phyloP scores from a whole-genome alignment of 495 filamentous ascomycete genomes.

The Penicillium samsonianum region DNA sequence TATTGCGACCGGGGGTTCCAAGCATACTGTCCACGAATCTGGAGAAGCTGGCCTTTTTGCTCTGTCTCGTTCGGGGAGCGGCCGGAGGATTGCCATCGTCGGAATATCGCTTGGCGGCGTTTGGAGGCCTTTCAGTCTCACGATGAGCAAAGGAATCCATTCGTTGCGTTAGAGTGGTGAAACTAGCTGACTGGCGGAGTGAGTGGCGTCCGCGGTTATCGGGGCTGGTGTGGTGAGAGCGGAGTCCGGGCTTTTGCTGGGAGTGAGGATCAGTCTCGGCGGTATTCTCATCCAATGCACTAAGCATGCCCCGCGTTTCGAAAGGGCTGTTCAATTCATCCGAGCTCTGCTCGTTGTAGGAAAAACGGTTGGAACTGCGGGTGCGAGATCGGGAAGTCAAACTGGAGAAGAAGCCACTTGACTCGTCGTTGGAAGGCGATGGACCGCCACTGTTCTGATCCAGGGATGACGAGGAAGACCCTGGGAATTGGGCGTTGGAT shows the following conservation, averaged over 20 bases:
- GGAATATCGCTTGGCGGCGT: conserved; percentile 76
- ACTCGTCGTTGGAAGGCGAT: conserved; percentile 51
- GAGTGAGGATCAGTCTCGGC: conserved; percentile 49
- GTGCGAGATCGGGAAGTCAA: conserved; percentile 37
- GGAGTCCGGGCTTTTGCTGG: conserved; percentile 51
- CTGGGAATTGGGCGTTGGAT: conserved; percentile 49
- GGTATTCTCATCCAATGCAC: conserved; percentile 59
- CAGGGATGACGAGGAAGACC: conserved; percentile 55
- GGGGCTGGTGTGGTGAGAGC: conserved; percentile 58
- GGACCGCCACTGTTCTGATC: conserved; percentile 49
- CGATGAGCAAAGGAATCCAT: conserved; percentile 54
- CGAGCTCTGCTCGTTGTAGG: conserved; percentile 62
- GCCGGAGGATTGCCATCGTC: conserved; percentile 72
- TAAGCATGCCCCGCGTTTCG: conserved; percentile 68
- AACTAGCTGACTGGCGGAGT: conserved; percentile 80
- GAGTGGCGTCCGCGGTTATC: conserved; percentile 55
- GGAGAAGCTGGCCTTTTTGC: conserved; percentile 91
- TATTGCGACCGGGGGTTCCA: conserved; percentile 77
- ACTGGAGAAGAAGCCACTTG: conserved; percentile 34
- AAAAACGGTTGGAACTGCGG: conserved; percentile 45
- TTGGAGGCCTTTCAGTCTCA: conserved; percentile 45
- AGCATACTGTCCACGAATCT: conserved; percentile 92
- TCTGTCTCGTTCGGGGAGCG: conserved; percentile 58
- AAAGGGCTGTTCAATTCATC: conserved; percentile 73
- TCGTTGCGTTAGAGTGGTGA: conserved; percentile 61